Evolutionary conservation across 2,329 filamentous ascomycete genomes (phyloP).

Genomic region (Penicillium sclerotiorum): DNA sequence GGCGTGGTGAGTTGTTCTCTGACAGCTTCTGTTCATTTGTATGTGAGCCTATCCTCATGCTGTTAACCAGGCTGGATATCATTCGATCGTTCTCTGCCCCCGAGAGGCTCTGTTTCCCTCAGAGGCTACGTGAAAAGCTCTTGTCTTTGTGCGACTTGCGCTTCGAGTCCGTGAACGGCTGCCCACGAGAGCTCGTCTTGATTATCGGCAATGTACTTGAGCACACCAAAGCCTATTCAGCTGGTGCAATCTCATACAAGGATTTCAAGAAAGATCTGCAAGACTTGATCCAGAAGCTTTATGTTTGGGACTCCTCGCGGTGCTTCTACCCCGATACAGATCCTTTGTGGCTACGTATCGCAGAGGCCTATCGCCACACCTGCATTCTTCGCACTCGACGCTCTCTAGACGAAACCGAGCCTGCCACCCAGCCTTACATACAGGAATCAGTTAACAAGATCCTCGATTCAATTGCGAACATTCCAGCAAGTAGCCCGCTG

Average conservation of each 20-base stretch:
- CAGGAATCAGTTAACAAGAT: conserved; percentile 30
- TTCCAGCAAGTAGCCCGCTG: conserved; percentile 25
- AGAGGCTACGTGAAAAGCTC: conserved; percentile 29
- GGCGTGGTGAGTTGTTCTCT: conserved; percentile 24
- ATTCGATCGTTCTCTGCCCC: conserved; percentile 32
- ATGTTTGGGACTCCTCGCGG: conserved; percentile 23
- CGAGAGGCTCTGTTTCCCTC: conserved; percentile 31
- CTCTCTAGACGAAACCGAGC: conserved; percentile 24
- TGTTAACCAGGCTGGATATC: conserved; percentile 35
- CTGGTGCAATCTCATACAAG: conserved; percentile 10
- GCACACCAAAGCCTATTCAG: conserved; percentile 28
- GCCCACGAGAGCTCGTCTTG: conserved; percentile 32
- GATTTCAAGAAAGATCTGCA: conserved; percentile 8
- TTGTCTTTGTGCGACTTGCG: conserved; percentile 25
- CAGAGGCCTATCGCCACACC: conserved; percentile 30
- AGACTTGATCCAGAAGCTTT: conserved; percentile 20
- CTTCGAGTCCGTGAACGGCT: conserved; percentile 35
- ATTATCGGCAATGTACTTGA: conserved; percentile 32
- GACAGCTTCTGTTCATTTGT: too few relatives aligned
- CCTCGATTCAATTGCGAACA: conserved; percentile 28
- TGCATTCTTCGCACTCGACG: conserved; percentile 33
- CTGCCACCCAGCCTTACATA: conserved; percentile 24
- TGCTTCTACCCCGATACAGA: conserved; percentile 28
- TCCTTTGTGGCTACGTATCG: conserved; percentile 27
- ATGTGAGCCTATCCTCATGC: background rate